Percentiles rank a stretch among this genome's conserved stretches.
phyloP scores from a whole-genome alignment of 768 basidiomycete species.

The Sarcomyxa edulis region DNA sequence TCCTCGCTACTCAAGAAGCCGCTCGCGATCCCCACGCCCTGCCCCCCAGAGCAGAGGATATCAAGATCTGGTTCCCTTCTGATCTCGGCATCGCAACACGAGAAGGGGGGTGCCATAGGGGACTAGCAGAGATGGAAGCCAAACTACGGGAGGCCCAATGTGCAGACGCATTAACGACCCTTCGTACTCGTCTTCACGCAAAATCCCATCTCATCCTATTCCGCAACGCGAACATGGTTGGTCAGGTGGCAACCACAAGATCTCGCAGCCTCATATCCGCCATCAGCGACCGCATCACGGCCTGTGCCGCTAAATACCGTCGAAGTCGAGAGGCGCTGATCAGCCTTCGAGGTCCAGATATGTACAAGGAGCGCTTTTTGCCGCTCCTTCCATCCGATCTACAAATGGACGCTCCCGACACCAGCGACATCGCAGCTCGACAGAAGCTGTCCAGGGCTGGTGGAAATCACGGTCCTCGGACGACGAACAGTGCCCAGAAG shows the following conservation, averaged over 20 bases:
- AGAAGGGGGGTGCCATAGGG: not conserved
- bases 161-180: slow-evolving; percentile 9
- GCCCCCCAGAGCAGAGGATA: slow-evolving; percentile 7
- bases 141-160: slow-evolving; percentile 15
- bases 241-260: slow-evolving; percentile 15
- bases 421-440: not conserved
- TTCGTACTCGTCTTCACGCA: slow-evolving; percentile 13
- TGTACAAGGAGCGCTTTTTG: slow-evolving; percentile 5
- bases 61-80: slow-evolving; percentile 10
- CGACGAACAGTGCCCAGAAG: not conserved
- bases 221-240: slow-evolving; percentile 15
- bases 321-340: slow-evolving; percentile 8
- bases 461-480: not conserved
- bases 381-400: slow-evolving; percentile 1
- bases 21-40: not conserved
- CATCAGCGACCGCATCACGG: not conserved
- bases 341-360: too few species aligned
- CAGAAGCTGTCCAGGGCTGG: not conserved
- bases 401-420: too few species aligned
- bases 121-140: slow-evolving; percentile 13
- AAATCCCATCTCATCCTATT: too few species aligned
- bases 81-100: slow-evolving; percentile 3
- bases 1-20: not conserved
- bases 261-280: slow-evolving; percentile 14
- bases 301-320: slow-evolving; percentile 10